These are phyloP conservation scores for Lepidopterella palustris DNA, from an alignment of 495 filamentous ascomycete genomes.

Conservation along the genomic window DNA sequence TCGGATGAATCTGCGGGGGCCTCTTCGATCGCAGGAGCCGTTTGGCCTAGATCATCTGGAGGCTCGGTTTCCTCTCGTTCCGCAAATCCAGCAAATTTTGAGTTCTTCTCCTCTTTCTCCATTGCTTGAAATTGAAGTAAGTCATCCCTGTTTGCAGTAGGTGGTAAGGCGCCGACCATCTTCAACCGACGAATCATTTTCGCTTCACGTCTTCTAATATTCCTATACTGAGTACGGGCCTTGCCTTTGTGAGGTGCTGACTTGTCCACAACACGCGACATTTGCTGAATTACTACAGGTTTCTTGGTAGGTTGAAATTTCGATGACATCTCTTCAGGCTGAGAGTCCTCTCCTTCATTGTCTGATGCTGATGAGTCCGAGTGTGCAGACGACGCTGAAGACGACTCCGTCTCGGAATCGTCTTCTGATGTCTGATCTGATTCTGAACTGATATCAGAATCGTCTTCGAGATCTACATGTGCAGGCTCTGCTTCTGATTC, in stretches of 20 bases:
- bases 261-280: neutral
- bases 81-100: too few relatives aligned
- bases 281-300: neutral
- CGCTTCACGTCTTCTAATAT: slow-evolving; percentile 46
- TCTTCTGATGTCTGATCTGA: slow-evolving; percentile 12
- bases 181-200: slow-evolving; percentile 47
- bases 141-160: slow-evolving; percentile 44
- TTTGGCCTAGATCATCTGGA: too few relatives aligned
- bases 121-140: slow-evolving; percentile 18
- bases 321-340: neutral
- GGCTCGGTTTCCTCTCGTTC: too few relatives aligned
- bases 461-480: slow-evolving; percentile 6
- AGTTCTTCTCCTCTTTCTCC: neutral
- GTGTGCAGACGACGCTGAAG: neutral
- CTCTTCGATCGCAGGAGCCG: too few relatives aligned
- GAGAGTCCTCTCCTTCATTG: neutral
- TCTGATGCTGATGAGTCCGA: slow-evolving; percentile 10
- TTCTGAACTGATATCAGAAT: slow-evolving; percentile 6
- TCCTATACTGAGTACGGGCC: slow-evolving; percentile 48
- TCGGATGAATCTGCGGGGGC: too few relatives aligned
- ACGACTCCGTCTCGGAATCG: slow-evolving; percentile 2
- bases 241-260: slow-evolving; percentile 41
- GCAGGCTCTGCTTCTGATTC: slow-evolving; percentile 8
- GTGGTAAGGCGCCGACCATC: slow-evolving; percentile 43
- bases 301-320: neutral